Percentiles rank a stretch among this genome's conserved stretches.
Conservation (phyloP, 1,139 yeast genomes). For the Hemisphaericaspora subhashii region DNA sequence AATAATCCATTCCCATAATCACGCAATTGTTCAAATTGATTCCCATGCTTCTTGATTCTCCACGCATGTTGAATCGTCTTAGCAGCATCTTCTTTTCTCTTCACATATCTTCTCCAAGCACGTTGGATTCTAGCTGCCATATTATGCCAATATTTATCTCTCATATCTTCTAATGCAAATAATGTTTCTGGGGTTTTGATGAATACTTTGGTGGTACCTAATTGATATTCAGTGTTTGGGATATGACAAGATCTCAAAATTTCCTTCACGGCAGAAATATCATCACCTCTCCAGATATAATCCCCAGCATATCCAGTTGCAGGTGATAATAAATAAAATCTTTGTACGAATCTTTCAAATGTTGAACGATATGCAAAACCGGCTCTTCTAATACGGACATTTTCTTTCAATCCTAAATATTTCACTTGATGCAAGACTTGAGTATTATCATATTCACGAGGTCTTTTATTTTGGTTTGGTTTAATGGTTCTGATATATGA, state of each 20-base stretch:
- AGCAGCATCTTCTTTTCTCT: slow-evolving; percentile 86
- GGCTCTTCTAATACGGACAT: slow-evolving; percentile 96
- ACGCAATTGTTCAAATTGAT: slow-evolving; percentile 77
- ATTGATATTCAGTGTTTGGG: slow-evolving; percentile 79
- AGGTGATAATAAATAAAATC: slow-evolving; percentile 85
- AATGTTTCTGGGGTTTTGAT: slow-evolving; percentile 96
- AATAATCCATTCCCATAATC: slow-evolving; percentile 76
- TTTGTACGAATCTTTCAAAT: slow-evolving; percentile 94
- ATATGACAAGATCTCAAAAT: slow-evolving; percentile 80
- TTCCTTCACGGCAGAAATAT: slow-evolving; percentile 74
- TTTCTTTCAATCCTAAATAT: slow-evolving; percentile 93
- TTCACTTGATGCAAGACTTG: slow-evolving; percentile 96
- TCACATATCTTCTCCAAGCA: slow-evolving; percentile 87
- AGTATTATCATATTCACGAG: slow-evolving; percentile 82
- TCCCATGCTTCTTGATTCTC: slow-evolving; percentile 79
- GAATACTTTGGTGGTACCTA: slow-evolving; percentile 93
- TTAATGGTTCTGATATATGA: slow-evolving; percentile 97
- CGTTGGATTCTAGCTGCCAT: slow-evolving; percentile 98
- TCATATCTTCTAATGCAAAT: slow-evolving; percentile 92
- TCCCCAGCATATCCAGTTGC: slow-evolving; percentile 98
- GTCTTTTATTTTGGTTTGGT: slow-evolving; percentile 92
- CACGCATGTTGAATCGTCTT: slow-evolving; percentile 80
- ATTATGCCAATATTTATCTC: slow-evolving; percentile 97
- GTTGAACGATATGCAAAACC: slow-evolving; percentile 98
- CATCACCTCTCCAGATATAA: slow-evolving; percentile 91